A percentile compares a stretch with the other conserved stretches of the same genome.
phyloP scores from a whole-genome alignment of 2,329 filamentous ascomycete genomes.

The Dactylellina leptospora region DNA sequence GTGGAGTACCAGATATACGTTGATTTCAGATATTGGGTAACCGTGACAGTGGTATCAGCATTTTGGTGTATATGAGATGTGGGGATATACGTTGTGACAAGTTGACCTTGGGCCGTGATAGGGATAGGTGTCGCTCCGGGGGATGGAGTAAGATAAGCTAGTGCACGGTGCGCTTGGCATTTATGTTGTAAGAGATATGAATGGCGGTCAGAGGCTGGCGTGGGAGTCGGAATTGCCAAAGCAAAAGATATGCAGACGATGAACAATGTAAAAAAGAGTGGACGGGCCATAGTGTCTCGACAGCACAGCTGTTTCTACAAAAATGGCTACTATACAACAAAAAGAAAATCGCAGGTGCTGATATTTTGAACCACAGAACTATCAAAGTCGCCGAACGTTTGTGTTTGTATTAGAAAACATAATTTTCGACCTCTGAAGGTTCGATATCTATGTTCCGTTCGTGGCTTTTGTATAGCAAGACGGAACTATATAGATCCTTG shows the following conservation, averaged over 20 bases:
- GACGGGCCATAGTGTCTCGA: constrained; percentile 26
- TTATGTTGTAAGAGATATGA: neutral
- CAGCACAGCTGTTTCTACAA: constrained; percentile 39
- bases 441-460: too few relatives aligned
- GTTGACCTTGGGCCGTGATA: constrained; percentile 35
- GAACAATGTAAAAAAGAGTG: constrained; percentile 25
- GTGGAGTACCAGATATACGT: constrained; percentile 49
- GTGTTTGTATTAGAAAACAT: neutral
- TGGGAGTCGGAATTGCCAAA: constrained; percentile 1
- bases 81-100: constrained; percentile 35
- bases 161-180: constrained; percentile 2
- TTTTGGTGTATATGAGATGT: neutral
- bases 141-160: constrained; percentile 31
- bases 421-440: too few relatives aligned
- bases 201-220: neutral
- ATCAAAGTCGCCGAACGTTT: constrained; percentile 22
- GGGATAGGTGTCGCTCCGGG: constrained; percentile 23
- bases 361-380: constrained; percentile 9
- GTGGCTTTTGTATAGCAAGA: too few relatives aligned
- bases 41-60: neutral
- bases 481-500: too few relatives aligned
- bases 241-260: constrained; percentile 21
- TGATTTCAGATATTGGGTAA: constrained; percentile 30
- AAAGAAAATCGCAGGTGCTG: neutral
- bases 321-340: neutral